These are phyloP conservation scores for Cryptococcus sp. DNA, from an alignment of 1,284 basidiomycete genomes.

Conservation along the genomic window DNA sequence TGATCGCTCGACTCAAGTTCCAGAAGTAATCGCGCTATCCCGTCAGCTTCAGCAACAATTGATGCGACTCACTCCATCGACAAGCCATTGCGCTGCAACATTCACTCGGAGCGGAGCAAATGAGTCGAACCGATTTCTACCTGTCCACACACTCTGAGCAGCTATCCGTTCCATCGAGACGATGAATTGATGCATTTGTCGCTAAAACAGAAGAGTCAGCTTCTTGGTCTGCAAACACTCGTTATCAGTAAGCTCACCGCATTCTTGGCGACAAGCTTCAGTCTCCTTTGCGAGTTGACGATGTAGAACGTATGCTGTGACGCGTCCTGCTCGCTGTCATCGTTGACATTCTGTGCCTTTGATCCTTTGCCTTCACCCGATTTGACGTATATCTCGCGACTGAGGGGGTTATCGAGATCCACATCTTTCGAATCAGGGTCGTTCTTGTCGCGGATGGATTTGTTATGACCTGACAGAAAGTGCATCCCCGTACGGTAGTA, in stretches of 20 bases:
- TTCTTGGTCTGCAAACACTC: no score
- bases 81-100: conserved; percentile 95
- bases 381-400: conserved; percentile 31
- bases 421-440: conserved; percentile 13
- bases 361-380: conserved; percentile 37
- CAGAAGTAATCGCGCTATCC: conserved; percentile 89
- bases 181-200: conserved; percentile 98
- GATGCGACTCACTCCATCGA: conserved; percentile 77
- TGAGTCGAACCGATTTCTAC: conserved; percentile 84
- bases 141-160: conserved; percentile 74
- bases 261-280: conserved; percentile 86
- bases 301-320: conserved; percentile 89
- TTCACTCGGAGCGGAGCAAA: conserved; percentile 93
- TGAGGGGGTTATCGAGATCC: conserved; percentile 38
- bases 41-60: neutral
- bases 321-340: conserved; percentile 42
- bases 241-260: conserved; percentile 65
- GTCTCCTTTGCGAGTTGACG: conserved; percentile 81
- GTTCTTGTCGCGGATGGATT: conserved; percentile 18
- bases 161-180: conserved; percentile 85
- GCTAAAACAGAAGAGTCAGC: conserved; percentile 54
- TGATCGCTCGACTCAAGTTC: conserved; percentile 92
- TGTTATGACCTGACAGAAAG: conserved; percentile 34
- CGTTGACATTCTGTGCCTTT: conserved; percentile 26
- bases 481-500: conserved; percentile 50